Conservation (phyloP, 805 yeast species). For the Candida quercuum region DNA sequence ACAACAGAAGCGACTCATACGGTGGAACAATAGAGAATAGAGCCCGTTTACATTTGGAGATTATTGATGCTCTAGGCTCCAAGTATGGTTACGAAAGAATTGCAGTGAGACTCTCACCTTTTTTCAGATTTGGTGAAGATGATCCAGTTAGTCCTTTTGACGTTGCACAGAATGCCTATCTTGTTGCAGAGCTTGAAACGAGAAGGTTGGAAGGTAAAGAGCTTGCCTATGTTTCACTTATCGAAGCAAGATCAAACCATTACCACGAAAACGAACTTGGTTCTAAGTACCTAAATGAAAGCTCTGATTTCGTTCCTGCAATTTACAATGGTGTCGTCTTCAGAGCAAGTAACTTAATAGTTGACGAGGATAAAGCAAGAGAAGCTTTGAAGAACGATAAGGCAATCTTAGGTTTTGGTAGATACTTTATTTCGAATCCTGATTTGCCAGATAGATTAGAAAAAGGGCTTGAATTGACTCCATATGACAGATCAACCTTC, state of each 20-base stretch:
- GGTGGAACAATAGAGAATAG: constrained; percentile 63
- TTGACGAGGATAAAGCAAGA: constrained; percentile 29
- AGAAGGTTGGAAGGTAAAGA: not conserved
- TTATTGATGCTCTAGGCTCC: constrained; percentile 31
- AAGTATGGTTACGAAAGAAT: not conserved
- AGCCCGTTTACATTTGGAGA: constrained; percentile 41
- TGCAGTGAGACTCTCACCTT: not conserved
- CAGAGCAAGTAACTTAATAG: constrained; percentile 24
- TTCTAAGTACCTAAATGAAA: not conserved
- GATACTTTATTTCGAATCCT: constrained; percentile 34
- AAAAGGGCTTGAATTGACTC: constrained; percentile 27
- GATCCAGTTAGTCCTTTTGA: not conserved
- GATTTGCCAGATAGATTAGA: constrained; percentile 30
- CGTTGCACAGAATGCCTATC: not conserved
- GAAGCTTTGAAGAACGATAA: constrained; percentile 25
- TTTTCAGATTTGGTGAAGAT: not conserved
- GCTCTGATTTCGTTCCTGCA: constrained; percentile 7
- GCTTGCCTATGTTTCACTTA: not conserved
- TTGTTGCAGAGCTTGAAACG: not conserved
- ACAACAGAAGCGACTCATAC: constrained; percentile 54
- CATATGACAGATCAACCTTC: constrained; percentile 29
- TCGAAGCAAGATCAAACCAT: constrained; percentile 1
- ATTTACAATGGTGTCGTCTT: constrained; percentile 21
- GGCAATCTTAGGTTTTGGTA: constrained; percentile 21
- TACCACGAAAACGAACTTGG: not conserved